Percentiles rank a stretch among this genome's conserved stretches.
Evolutionary conservation across 345 rosid species (phyloP).

Genomic region (Viola odorata): DNA sequence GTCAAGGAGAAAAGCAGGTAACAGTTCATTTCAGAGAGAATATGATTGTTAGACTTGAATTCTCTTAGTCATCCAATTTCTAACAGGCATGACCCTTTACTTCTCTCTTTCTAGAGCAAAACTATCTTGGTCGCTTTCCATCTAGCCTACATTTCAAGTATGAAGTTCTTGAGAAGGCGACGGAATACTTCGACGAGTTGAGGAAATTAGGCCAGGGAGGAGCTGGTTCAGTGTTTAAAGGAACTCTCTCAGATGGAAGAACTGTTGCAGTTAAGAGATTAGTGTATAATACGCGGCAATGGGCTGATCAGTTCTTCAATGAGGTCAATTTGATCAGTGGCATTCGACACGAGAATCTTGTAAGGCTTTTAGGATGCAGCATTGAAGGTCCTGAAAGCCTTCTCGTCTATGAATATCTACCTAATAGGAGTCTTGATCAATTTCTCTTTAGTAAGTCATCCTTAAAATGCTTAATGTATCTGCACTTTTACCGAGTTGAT

Average conservation of each 20-base stretch:
- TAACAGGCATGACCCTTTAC: not conserved
- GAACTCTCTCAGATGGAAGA: conserved; percentile 65
- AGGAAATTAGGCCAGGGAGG: conserved; percentile 85
- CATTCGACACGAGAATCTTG: conserved; percentile 61
- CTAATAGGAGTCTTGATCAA: conserved; percentile 69
- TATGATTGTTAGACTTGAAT: not conserved
- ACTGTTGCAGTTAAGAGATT: conserved; percentile 62
- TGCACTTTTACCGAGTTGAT: not conserved
- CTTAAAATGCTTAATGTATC: not conserved
- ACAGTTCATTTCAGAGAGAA: not conserved
- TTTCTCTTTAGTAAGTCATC: conserved; percentile 51
- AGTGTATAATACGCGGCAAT: conserved; percentile 52
- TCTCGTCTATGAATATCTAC: conserved; percentile 73
- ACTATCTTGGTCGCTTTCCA: conserved; percentile 5
- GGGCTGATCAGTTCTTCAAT: conserved; percentile 82
- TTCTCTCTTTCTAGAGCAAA: conserved; percentile 13
- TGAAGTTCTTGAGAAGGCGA: conserved; percentile 65
- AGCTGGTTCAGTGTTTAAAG: conserved; percentile 73
- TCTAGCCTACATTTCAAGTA: conserved; percentile 42
- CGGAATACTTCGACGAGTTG: conserved; percentile 44
- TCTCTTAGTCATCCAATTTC: not conserved
- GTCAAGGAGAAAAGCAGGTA: conserved; percentile 31
- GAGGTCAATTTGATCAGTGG: conserved; percentile 69
- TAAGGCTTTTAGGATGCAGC: conserved; percentile 72
- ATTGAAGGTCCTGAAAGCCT: conserved; percentile 87